Percentiles rank a stretch among this genome's conserved stretches.
These are phyloP conservation scores for Claviceps sp. DNA, from an alignment of 2,329 filamentous ascomycete genomes.

Conservation along the genomic window DNA sequence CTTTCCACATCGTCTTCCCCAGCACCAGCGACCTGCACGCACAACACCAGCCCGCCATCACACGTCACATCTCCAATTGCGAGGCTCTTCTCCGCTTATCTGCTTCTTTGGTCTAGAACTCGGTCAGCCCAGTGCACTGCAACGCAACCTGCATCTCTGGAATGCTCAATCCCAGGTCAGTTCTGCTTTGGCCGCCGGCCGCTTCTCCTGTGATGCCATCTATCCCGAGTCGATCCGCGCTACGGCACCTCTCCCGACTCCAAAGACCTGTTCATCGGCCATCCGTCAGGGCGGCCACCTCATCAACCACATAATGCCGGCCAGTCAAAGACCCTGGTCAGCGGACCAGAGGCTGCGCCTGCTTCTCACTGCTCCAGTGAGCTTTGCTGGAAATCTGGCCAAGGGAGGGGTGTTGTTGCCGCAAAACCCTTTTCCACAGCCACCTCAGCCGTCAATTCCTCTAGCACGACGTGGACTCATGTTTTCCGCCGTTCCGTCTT, in stretches of 20 bases:
- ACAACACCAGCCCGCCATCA: not conserved
- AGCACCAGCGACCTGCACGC: not conserved
- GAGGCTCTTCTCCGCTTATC: not conserved
- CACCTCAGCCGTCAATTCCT: not conserved
- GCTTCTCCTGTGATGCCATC: slow-evolving; percentile 4
- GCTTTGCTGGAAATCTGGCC: not conserved
- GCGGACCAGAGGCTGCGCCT: not conserved
- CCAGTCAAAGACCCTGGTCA: not conserved
- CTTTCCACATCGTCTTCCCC: not conserved
- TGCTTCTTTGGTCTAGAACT: not conserved
- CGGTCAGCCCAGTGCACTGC: not conserved
- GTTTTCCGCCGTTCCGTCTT: too few species aligned
- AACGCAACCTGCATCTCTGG: slow-evolving; percentile 1
- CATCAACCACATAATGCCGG: not conserved
- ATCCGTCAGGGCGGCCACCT: slow-evolving; percentile 6
- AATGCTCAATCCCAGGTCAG: slow-evolving; percentile 4
- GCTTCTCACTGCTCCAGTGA: slow-evolving; percentile 1
- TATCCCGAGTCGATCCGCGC: slow-evolving; percentile 1
- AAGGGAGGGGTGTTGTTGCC: not conserved
- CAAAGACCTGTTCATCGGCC: slow-evolving; percentile 6
- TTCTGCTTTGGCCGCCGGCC: slow-evolving; percentile 6
- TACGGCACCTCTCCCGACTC: slow-evolving; percentile 4
- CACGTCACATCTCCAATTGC: not conserved
- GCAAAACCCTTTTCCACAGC: not conserved
- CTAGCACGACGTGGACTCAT: too few species aligned